Evolutionary conservation across 2,329 filamentous ascomycete species (phyloP).

Genomic region (Pyrenochaeta sp.): DNA sequence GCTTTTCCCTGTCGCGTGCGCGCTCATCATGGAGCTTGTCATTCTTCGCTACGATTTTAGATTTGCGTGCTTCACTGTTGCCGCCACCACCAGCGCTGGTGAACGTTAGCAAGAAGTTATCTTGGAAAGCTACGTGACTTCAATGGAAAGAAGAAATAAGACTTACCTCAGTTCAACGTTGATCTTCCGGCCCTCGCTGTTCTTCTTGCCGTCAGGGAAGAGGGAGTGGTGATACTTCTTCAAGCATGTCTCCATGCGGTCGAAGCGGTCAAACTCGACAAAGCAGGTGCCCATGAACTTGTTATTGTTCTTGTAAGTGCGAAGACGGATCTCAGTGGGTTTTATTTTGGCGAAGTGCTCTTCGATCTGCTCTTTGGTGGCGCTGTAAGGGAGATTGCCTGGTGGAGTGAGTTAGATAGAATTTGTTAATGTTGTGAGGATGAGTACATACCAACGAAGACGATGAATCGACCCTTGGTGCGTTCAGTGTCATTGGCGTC

Average conservation of each 20-base stretch:
- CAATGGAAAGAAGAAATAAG: background rate
- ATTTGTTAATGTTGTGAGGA: too few relatives aligned
- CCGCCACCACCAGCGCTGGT: conserved; percentile 82
- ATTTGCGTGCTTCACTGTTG: conserved; percentile 74
- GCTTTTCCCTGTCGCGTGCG: conserved; percentile 59
- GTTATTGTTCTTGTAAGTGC: conserved; percentile 47
- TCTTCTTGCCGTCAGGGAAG: conserved; percentile 69
- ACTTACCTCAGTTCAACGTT: conserved; percentile 89
- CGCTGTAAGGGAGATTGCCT: conserved; percentile 89
- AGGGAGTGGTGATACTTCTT: conserved; percentile 88
- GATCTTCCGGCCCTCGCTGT: conserved; percentile 72
- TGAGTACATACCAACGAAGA: conserved; percentile 71
- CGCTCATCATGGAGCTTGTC: conserved; percentile 78
- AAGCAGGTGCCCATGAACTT: conserved; percentile 59
- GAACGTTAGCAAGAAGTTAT: conserved; percentile 14
- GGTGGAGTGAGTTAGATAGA: conserved; percentile 22
- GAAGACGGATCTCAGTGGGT: conserved; percentile 71
- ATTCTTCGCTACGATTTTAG: conserved; percentile 88
- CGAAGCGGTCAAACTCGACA: conserved; percentile 85
- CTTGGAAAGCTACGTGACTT: background rate
- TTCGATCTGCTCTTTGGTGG: conserved; percentile 73
- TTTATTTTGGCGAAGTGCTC: conserved; percentile 81
- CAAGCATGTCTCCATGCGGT: conserved; percentile 91
- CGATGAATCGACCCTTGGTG: conserved; percentile 71
- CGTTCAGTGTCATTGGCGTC: conserved; percentile 26